Base-by-base conservation (phyloP, 2,329 filamentous ascomycete genomes). In the Hirsutella thompsonii region DNA sequence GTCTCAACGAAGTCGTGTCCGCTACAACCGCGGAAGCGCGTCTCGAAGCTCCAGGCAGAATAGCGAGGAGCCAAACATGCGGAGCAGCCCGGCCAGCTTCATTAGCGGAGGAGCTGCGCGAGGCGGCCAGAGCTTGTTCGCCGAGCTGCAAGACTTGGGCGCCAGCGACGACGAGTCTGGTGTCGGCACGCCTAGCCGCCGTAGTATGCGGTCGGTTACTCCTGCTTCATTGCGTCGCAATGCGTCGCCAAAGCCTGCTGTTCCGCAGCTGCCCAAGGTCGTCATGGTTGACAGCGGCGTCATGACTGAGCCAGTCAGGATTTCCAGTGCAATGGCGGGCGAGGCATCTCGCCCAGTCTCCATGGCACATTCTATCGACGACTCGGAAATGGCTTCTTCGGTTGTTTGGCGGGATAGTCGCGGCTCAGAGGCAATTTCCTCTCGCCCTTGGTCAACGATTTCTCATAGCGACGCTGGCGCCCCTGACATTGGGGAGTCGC, bases 121-220 rank as follows among this genome's bases (percentile, higher is more conserved):
- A 42, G 59, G 61, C 35, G 62, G 76, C 14, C 85, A 94, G 65
- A 96, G 83, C 54, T 68, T 98, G 39, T 94, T 92, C 57, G 88
- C 88, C 33, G 92, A 98, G 60, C 72, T 98, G 34, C 86, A 83
- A 40, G 85, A 87, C 49, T 67, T 95, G 35, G 81, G 77, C 46
- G 77, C 78, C 47, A 81, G 83, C 49, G 84, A 86, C 46, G 83
- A 86, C 44, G 81, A 82, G 46, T 80, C 83, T 41, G 67, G 67
- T 16, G 69, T 63, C 28, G 70, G 64, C 20, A 79, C 75, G 23
- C 76, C 76, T 20, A 73, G 69, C 47, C 66, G 67, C 43, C 64
- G 67, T 35, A 67, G 66, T 44, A 52, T 61, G 19, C 67, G 67
- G 35, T 69, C 63, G 16, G 50, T 60, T 35, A 74, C 70, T 5